Conservation (phyloP, 352 stramenopile genomes). For the Phytophthora sansomeana region DNA sequence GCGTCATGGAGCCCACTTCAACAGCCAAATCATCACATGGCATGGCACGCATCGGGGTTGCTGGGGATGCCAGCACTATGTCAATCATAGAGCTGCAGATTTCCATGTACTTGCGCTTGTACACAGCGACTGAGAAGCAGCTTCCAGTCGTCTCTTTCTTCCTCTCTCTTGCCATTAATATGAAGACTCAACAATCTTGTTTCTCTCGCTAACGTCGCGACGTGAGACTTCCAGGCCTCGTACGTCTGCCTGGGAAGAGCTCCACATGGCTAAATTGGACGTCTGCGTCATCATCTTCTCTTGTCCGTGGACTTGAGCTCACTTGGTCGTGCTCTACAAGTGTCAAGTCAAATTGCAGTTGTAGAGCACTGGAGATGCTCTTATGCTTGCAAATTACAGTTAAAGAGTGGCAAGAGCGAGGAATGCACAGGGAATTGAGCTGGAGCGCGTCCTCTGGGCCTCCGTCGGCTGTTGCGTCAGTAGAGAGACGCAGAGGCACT, state of each 20-base stretch:
- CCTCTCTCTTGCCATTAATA: constrained; percentile 24
- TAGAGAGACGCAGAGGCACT: constrained; percentile 19
- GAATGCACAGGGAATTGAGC: constrained; percentile 25
- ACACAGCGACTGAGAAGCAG: constrained; percentile 42
- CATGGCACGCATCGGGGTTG: constrained; percentile 34
- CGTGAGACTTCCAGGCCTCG: constrained; percentile 17
- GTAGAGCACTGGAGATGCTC: background rate
- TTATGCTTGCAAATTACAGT: constrained; percentile 4
- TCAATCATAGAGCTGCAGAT: constrained; percentile 5
- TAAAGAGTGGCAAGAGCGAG: constrained; percentile 5
- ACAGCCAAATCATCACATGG: constrained; percentile 67
- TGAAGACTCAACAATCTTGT: constrained; percentile 49
- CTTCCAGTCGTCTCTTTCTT: constrained; percentile 13
- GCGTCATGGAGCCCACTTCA: constrained; percentile 36
- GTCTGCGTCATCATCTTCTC: constrained; percentile 4
- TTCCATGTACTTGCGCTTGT: constrained; percentile 44
- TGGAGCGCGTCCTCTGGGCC: constrained; percentile 7
- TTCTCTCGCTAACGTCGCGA: constrained; percentile 35
- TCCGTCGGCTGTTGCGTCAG: background rate
- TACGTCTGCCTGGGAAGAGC: constrained; percentile 36
- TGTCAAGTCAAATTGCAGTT: constrained; percentile 21
- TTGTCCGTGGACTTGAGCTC: constrained; percentile 11
- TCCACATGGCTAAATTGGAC: constrained; percentile 22
- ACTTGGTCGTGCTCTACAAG: constrained; percentile 21
- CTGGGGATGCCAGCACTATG: constrained; percentile 15